phyloP scores from a whole-genome alignment of 306 rosid genomes.

The Vigna unguiculata region DNA sequence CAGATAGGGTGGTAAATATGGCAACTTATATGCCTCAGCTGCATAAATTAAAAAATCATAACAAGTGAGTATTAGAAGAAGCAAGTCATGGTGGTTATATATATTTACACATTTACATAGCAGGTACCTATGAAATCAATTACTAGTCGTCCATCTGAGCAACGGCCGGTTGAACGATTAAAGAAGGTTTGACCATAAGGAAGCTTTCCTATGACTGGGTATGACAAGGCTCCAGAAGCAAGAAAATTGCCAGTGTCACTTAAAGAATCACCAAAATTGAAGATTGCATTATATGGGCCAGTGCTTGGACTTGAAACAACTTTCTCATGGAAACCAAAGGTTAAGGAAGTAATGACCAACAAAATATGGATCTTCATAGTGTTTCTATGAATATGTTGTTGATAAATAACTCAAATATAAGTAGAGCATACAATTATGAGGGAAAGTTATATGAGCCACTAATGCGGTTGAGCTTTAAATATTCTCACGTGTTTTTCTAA shows the following conservation, averaged over 20 bases:
- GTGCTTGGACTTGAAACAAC: constrained; percentile 41
- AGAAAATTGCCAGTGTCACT: constrained; percentile 83
- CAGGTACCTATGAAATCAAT: constrained; percentile 72
- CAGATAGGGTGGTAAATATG: constrained; percentile 67
- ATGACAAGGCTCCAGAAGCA: constrained; percentile 55
- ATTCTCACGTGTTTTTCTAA: constrained; percentile 21
- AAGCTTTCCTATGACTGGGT: constrained; percentile 60
- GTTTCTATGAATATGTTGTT: neutral
- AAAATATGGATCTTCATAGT: constrained; percentile 43
- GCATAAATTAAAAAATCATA: constrained; percentile 3
- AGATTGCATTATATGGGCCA: constrained; percentile 57
- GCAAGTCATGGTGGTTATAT: neutral
- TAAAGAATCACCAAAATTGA: constrained; percentile 81
- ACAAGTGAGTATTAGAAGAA: neutral
- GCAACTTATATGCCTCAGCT: constrained; percentile 75
- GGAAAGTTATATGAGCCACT: constrained; percentile 30
- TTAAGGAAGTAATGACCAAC: constrained; percentile 20
- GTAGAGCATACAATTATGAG: neutral
- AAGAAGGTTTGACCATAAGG: constrained; percentile 86
- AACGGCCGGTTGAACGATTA: constrained; percentile 70
- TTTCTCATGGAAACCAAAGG: constrained; percentile 29
- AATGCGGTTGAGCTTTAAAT: constrained; percentile 43
- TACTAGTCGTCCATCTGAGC: constrained; percentile 72
- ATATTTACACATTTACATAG: neutral
- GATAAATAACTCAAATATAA: neutral